phyloP scores from a whole-genome alignment of 768 basidiomycete species.

The Myochromella boudieri region DNA sequence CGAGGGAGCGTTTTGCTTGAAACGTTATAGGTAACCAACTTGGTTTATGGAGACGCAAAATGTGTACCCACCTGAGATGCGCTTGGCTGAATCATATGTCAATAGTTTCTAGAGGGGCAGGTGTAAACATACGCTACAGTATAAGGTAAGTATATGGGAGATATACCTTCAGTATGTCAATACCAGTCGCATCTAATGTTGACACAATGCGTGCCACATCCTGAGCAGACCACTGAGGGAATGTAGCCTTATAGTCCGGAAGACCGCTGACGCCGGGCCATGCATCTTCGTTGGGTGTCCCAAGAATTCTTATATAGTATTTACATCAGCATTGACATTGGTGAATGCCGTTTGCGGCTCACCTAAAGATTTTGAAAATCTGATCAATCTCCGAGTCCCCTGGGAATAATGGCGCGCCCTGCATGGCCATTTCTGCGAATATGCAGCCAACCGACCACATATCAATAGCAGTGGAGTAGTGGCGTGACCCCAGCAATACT shows the following conservation, averaged over 20 bases:
- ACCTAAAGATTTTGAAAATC: conserved; percentile 99
- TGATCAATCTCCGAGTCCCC: conserved; percentile 99
- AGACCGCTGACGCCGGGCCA: conserved; percentile 91
- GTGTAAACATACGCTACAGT: not conserved
- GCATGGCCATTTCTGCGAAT: conserved; percentile 98
- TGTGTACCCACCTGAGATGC: conserved; percentile 76
- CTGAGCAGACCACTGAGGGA: conserved; percentile 90
- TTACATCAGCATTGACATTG: not conserved
- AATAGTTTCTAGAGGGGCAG: conserved; percentile 54
- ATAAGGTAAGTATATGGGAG: not conserved
- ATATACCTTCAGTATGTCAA: conserved; percentile 75
- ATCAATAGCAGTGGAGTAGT: conserved; percentile 97
- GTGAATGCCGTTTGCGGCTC: not conserved
- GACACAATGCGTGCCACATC: conserved; percentile 68
- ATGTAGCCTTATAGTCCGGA: conserved; percentile 95
- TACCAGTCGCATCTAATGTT: conserved; percentile 71
- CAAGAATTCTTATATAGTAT: conserved; percentile 65
- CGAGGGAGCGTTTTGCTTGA: conserved; percentile 56
- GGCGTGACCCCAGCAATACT: conserved; percentile 91
- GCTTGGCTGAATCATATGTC: conserved; percentile 86
- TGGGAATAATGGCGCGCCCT: conserved; percentile 87
- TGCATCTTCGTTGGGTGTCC: conserved; percentile 85
- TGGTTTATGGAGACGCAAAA: too few species aligned
- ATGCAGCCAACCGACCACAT: conserved; percentile 99
- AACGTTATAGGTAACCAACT: conserved; percentile 2